Evolutionary conservation across 1,139 yeast species (phyloP).

Genomic region (Pichia sp.): DNA sequence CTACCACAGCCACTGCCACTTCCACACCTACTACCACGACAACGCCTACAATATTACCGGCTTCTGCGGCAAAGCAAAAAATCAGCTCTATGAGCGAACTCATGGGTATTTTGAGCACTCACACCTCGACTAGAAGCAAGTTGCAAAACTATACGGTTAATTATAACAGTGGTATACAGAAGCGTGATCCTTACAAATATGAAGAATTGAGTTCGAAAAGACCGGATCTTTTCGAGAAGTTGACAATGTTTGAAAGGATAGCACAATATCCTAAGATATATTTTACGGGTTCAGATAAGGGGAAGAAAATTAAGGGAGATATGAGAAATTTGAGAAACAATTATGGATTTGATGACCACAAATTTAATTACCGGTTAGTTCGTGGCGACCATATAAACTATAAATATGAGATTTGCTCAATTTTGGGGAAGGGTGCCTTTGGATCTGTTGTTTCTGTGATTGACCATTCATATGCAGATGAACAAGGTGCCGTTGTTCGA

Average conservation of each 20-base stretch:
- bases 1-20: too few species aligned
- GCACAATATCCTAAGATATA: constrained; percentile 37
- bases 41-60: too few species aligned
- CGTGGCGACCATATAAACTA: constrained; percentile 71
- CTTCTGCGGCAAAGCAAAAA: too few species aligned
- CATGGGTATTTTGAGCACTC: too few species aligned
- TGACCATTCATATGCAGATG: constrained; percentile 55
- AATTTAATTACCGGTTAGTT: constrained; percentile 53
- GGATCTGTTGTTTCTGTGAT: constrained; percentile 69
- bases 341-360: constrained; percentile 68
- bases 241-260: constrained; percentile 45
- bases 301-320: constrained; percentile 30
- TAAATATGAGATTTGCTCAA: constrained; percentile 54
- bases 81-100: too few species aligned
- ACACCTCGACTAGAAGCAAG: too few species aligned
- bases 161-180: too few species aligned
- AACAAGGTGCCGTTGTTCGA: constrained; percentile 25
- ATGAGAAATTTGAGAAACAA: constrained; percentile 40
- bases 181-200: constrained; percentile 6
- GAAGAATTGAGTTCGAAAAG: constrained; percentile 14
- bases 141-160: too few species aligned
- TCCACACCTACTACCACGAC: too few species aligned
- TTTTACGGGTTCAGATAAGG: constrained; percentile 27
- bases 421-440: constrained; percentile 76
- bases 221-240: constrained; percentile 19